Conservation (phyloP, 2,329 filamentous ascomycete genomes). For the Paecilomyces sp. region DNA sequence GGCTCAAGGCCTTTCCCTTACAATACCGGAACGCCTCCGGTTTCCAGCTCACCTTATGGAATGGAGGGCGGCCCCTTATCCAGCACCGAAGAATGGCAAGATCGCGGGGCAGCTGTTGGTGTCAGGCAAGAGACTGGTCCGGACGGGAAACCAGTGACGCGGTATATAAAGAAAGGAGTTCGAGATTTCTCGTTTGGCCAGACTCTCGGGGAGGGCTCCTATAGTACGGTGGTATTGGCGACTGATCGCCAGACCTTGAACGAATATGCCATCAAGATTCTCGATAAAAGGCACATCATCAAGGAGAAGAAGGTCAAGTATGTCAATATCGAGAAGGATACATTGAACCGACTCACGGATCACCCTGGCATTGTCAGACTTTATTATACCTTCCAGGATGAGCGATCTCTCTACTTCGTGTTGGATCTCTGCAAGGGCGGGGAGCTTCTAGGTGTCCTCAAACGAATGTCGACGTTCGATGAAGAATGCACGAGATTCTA, state of each 20-base stretch:
- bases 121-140: slow-evolving; percentile 78
- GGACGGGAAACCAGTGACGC: slow-evolving; percentile 71
- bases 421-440: slow-evolving; percentile 88
- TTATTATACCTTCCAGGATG: slow-evolving; percentile 98
- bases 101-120: slow-evolving; percentile 81
- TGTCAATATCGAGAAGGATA: slow-evolving; percentile 99
- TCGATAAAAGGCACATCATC: slow-evolving; percentile 98
- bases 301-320: slow-evolving; percentile 99
- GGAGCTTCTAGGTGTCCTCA: slow-evolving; percentile 84
- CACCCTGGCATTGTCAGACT: slow-evolving; percentile 93
- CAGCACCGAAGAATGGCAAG: slow-evolving; percentile 91
- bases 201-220: slow-evolving; percentile 89
- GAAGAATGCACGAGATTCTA: slow-evolving; percentile 93
- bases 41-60: slow-evolving; percentile 43
- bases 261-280: slow-evolving; percentile 95
- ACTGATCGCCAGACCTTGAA: slow-evolving; percentile 90
- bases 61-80: slow-evolving; percentile 51
- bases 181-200: slow-evolving; percentile 93
- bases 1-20: slow-evolving; percentile 66
- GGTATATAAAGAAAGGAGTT: slow-evolving; percentile 91
- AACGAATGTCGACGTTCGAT: slow-evolving; percentile 91
- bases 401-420: slow-evolving; percentile 92
- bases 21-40: slow-evolving; percentile 22
- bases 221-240: slow-evolving; percentile 89
- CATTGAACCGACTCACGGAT: slow-evolving; percentile 88